Conservation (phyloP, 257 asterid genomes). For the Gardenia jasminoides region DNA sequence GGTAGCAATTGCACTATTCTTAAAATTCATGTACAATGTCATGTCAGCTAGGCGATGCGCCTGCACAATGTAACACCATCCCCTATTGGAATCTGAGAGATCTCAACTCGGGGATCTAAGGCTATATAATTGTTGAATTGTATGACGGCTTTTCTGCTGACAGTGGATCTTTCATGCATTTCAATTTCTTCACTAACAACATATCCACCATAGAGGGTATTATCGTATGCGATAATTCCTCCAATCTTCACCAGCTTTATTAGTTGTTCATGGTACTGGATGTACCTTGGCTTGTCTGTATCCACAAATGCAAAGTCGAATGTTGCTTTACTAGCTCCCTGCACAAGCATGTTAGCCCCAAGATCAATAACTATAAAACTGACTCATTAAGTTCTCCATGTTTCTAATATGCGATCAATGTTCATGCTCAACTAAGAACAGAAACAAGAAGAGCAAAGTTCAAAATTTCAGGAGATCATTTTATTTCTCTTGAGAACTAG, state of each 20-base stretch:
- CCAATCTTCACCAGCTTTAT: not conserved
- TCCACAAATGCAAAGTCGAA: conserved; percentile 4
- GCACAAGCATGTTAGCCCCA: not conserved
- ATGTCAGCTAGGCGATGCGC: not conserved
- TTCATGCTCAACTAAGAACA: too few relatives aligned
- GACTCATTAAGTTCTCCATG: not conserved
- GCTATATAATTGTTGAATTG: not conserved
- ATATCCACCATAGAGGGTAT: not conserved
- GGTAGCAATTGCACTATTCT: not conserved
- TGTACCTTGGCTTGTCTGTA: not conserved
- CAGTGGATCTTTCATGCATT: not conserved
- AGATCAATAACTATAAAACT: not conserved
- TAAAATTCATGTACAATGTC: not conserved
- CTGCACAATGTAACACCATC: not conserved
- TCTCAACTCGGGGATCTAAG: not conserved
- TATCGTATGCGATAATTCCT: not conserved
- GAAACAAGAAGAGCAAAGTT: too few relatives aligned
- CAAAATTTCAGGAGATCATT: not conserved
- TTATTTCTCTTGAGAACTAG: not conserved
- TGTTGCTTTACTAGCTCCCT: not conserved
- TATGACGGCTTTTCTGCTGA: not conserved
- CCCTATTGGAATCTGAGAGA: not conserved
- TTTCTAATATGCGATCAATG: too few relatives aligned
- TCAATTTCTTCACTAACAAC: not conserved
- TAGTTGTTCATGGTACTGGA: not conserved